Base-by-base conservation (phyloP, 2,329 filamentous ascomycete genomes). In the Cladorrhinum sp. region DNA sequence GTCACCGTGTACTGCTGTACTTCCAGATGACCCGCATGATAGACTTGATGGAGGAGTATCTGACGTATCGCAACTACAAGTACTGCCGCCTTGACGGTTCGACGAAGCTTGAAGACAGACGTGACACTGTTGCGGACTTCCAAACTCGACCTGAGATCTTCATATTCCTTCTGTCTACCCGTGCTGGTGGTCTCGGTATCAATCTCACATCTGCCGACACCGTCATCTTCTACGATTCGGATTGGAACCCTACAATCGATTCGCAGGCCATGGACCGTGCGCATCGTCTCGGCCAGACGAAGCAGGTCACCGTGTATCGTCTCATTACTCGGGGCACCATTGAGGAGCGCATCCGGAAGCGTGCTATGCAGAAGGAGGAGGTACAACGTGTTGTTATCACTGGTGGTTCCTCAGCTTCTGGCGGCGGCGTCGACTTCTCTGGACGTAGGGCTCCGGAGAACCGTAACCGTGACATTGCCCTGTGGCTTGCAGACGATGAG, bases 11-110 rank as follows among this genome's bases (percentile, higher is more conserved):
- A 22, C 81, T 99, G 57, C 81, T 99, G 20, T 99, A 99, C 82
- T 99, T 99, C 90, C 95, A 99, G 81, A 99, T 99, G 95, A 99
- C 95, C 3, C 90, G 91, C 72, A 99, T 99, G 95, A 98, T 99
- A 72, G 93, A 99, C 74, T 81, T 99, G 62, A 98, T 98, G 91
- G 95, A 99, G 75, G 95, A 99, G 76, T 99, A 98, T 69, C 81
- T 99, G 61, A 98, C 95, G 0, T 98, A 98, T 78, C 91, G 95
- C 73, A 97, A 98, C 78, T 98, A 96, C 87, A 97, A 96, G 76
- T 99, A 97, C 78, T 96, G 93, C 70, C 91, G 95, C 62, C 83
- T 99, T 50, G 95, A 99, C 70, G 95, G 95, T 72, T 96, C 92
- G 18, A 99, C 95, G 49, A 99, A 98, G 75, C 83, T 99, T 55